Conservation (phyloP, 2,329 filamentous ascomycete genomes). For the Dactylellina haptotyla region DNA sequence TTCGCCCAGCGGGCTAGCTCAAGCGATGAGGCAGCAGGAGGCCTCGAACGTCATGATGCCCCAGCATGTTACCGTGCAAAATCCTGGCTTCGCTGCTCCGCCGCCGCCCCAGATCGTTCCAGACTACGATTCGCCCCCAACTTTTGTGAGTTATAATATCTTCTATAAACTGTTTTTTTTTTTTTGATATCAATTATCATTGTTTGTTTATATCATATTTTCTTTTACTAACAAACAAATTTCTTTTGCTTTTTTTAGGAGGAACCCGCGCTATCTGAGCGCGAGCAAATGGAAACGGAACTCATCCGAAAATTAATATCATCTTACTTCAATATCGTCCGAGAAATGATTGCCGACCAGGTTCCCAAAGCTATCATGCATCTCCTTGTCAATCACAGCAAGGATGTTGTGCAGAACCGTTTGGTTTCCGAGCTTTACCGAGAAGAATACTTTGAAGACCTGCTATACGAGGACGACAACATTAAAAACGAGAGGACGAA, state of each 20-base stretch:
- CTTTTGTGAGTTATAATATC: slow-evolving; percentile 34
- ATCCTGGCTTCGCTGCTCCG: slow-evolving; percentile 16
- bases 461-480: slow-evolving; percentile 95
- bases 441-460: slow-evolving; percentile 86
- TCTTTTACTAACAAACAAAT: too few relatives aligned
- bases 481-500: slow-evolving; percentile 98
- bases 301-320: slow-evolving; percentile 95
- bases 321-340: slow-evolving; percentile 98
- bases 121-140: slow-evolving; percentile 41
- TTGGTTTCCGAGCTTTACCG: slow-evolving; percentile 96
- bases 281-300: slow-evolving; percentile 96
- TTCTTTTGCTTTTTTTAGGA: too few relatives aligned
- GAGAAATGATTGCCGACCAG: slow-evolving; percentile 97
- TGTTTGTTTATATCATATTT: too few relatives aligned
- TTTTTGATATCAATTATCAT: too few relatives aligned
- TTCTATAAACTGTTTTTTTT: not conserved
- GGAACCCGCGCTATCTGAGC: slow-evolving; percentile 90
- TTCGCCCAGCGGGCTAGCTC: slow-evolving; percentile 74
- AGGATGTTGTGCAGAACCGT: slow-evolving; percentile 96
- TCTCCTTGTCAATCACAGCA: slow-evolving; percentile 95
- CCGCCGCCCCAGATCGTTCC: slow-evolving; percentile 32
- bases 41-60: slow-evolving; percentile 60
- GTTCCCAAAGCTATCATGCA: slow-evolving; percentile 99
- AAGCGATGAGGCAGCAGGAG: slow-evolving; percentile 79
- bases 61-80: slow-evolving; percentile 31